These are phyloP conservation scores for Ophiostoma perfectum DNA, from an alignment of 2,329 filamentous ascomycete genomes.

Conservation along the genomic window DNA sequence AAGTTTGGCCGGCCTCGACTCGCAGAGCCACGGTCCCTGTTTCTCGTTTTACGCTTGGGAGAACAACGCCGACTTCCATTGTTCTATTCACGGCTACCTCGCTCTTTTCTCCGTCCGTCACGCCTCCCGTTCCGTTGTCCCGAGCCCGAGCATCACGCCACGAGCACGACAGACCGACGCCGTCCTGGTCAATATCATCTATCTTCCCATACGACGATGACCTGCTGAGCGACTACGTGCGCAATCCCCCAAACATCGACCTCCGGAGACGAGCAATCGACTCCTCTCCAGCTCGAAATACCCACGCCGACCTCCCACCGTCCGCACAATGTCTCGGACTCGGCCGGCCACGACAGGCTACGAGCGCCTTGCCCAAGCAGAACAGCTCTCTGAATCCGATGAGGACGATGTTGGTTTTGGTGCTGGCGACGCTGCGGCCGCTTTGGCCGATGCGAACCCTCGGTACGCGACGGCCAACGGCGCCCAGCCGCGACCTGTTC, in stretches of 20 bases:
- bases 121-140: no score
- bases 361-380: slow-evolving; percentile 76
- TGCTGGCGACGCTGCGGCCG: slow-evolving; percentile 31
- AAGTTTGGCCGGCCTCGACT: not conserved
- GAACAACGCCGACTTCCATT: no score
- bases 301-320: not conserved
- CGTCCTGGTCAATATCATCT: not conserved
- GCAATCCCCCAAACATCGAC: not conserved
- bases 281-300: not conserved
- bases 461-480: slow-evolving; percentile 11
- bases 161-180: not conserved
- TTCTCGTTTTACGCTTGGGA: no score
- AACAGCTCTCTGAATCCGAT: slow-evolving; percentile 62
- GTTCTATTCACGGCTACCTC: no score
- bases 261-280: not conserved
- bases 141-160: no score
- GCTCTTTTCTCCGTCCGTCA: no score
- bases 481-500: slow-evolving; percentile 29
- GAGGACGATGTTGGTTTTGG: slow-evolving; percentile 62
- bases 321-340: slow-evolving; percentile 51
- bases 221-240: not conserved
- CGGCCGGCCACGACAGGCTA: slow-evolving; percentile 75
- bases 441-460: slow-evolving; percentile 35
- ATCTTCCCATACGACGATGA: not conserved
- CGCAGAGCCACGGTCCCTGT: no score